These are phyloP conservation scores for Aspergillus sclerotialis DNA, from an alignment of 2,329 filamentous ascomycete species.

Conservation along the genomic window DNA sequence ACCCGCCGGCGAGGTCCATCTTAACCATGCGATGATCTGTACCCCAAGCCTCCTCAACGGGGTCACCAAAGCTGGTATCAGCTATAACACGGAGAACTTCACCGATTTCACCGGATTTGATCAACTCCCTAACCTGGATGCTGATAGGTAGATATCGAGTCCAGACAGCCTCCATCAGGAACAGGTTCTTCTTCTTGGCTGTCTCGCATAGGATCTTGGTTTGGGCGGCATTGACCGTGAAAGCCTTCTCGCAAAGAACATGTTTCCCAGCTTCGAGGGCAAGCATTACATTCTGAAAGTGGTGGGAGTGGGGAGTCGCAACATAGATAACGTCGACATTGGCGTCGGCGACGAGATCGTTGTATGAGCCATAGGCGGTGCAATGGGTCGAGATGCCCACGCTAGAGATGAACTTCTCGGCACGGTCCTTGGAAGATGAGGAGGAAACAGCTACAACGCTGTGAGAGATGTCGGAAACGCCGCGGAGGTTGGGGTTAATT, in stretches of 20 bases:
- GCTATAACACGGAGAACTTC: constrained; percentile 51
- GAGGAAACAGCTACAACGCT: constrained; percentile 73
- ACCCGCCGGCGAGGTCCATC: constrained; percentile 72
- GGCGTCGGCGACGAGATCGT: constrained; percentile 69
- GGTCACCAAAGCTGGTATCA: constrained; percentile 56
- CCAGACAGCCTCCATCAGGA: constrained; percentile 86
- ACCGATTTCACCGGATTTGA: constrained; percentile 56
- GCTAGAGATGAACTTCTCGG: constrained; percentile 64
- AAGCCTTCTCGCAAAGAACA: constrained; percentile 84
- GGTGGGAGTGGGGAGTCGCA: constrained; percentile 84
- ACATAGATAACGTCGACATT: constrained; percentile 83
- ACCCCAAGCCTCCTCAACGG: constrained; percentile 53
- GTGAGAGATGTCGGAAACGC: constrained; percentile 66
- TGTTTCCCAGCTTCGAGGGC: constrained; percentile 76
- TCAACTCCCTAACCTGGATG: constrained; percentile 53
- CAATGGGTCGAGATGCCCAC: constrained; percentile 62
- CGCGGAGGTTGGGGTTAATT: constrained; percentile 62
- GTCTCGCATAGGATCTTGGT: constrained; percentile 63
- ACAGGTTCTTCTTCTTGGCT: constrained; percentile 65
- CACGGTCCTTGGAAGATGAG: constrained; percentile 63
- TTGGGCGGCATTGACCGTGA: constrained; percentile 78
- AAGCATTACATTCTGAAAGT: constrained; percentile 87
- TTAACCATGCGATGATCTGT: constrained; percentile 74
- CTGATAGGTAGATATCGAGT: constrained; percentile 82
- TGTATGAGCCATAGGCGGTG: constrained; percentile 72